phyloP scores from a whole-genome alignment of 345 rosid genomes.

The Euphorbia lathyris region DNA sequence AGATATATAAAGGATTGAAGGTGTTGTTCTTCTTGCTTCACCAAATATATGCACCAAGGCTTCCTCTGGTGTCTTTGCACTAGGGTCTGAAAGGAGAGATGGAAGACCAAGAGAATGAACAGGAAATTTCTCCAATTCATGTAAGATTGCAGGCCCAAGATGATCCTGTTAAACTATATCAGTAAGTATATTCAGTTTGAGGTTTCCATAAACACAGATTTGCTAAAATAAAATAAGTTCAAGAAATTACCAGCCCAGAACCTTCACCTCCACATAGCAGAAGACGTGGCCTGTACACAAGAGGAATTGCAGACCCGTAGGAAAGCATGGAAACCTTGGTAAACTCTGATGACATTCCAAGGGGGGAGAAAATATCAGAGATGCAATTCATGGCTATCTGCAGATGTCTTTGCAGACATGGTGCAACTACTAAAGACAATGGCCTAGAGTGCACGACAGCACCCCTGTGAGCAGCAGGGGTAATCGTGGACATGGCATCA shows the following conservation, averaged over 20 bases:
- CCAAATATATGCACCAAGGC: constrained; percentile 97
- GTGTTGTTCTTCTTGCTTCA: constrained; percentile 96
- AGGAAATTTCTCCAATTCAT: constrained; percentile 95
- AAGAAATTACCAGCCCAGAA: constrained; percentile 87
- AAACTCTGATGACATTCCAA: constrained; percentile 63
- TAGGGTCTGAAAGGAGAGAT: constrained; percentile 96
- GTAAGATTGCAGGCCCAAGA: constrained; percentile 96
- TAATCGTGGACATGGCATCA: constrained; percentile 94
- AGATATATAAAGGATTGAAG: constrained; percentile 87
- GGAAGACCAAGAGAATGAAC: constrained; percentile 97
- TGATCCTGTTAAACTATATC: constrained; percentile 91
- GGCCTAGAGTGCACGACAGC: constrained; percentile 95
- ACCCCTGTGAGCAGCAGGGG: constrained; percentile 99
- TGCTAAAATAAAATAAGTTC: constrained; percentile 19
- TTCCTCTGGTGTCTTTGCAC: constrained; percentile 99
- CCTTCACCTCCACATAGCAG: constrained; percentile 80
- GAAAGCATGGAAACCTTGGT: constrained; percentile 91
- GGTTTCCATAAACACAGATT: constrained; percentile 24
- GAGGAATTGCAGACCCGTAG: constrained; percentile 87
- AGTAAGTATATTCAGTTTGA: constrained; percentile 61
- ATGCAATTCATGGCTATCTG: constrained; percentile 64
- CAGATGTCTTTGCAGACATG: constrained; percentile 84
- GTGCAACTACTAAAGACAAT: constrained; percentile 84
- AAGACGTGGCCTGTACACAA: constrained; percentile 94
- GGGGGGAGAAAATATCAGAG: constrained; percentile 74